Base-by-base conservation (phyloP, 2,329 filamentous ascomycete genomes). In the Emergomyces orientalis region DNA sequence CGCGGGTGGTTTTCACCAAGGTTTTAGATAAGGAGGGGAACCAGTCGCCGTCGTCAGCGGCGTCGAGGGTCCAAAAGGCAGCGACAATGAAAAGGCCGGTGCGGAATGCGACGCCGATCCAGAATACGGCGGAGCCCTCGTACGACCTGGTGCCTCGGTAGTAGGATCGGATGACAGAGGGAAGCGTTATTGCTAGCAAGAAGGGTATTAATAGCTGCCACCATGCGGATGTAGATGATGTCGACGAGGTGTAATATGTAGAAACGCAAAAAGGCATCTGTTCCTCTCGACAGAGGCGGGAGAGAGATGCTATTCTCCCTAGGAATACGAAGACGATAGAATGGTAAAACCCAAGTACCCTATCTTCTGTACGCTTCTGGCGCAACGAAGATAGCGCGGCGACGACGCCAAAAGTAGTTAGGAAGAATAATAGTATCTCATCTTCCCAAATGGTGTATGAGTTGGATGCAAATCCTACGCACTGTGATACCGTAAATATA, bases 371-470 rank as follows among this genome's bases (percentile, higher is more conserved):
- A 43, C 83, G 81, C 60, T 86, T 82, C 66, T 91, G 86, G 19
- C 90, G 85, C 70, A 96, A 82, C 0, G 92, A 92, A 1, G 88
- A 86, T 14, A 90, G 76, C 14, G 88, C 83, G 43, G 88, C 85
- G n/a, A 88, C 81, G 7, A 91, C 75, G 37, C 91, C 92, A 72
- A 97, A 97, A 0, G 92, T 94, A 1, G 86, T 86, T 63, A 97
- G 84, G 77, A 97, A 93, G 78, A 96, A 96, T 2, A 96, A 81
- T 4, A 96, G 82, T 62, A 97, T 97, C 17, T 91, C 89, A 71
- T 99, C 94, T 77, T 99, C 94, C 92, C 94, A 99, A 67, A 99
- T 96, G 0, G 93, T 97, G 76, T 92, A 99, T 0, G 94, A 99
- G 76, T 99, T 99, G 3, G 94, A 94, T 0, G 93, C 93, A 73